A percentile compares a stretch with the other conserved stretches of the same genome.
phyloP scores from a whole-genome alignment of 1,284 basidiomycete species.

The Ganoderma multipileum region DNA sequence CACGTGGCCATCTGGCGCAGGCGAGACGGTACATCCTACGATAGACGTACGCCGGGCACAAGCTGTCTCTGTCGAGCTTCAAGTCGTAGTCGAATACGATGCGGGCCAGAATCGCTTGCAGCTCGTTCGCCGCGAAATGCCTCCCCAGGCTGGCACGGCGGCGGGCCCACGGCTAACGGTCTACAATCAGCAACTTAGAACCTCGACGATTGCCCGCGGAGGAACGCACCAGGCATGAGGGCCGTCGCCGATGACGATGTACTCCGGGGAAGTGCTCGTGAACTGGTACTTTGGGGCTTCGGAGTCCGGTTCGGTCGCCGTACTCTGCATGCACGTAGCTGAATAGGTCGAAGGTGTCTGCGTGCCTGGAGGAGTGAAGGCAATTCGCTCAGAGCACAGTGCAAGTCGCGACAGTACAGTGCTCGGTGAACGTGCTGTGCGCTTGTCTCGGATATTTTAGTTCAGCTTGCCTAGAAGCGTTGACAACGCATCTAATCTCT shows the following conservation, averaged over 20 bases:
- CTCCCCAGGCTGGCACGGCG: conserved; percentile 47
- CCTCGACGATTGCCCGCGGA: too few species aligned
- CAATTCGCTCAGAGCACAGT: too few species aligned
- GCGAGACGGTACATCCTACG: conserved; percentile 6
- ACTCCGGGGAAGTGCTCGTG: conserved; percentile 33
- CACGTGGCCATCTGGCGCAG: conserved; percentile 11
- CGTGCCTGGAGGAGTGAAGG: too few species aligned
- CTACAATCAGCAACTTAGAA: neutral
- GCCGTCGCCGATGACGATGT: conserved; percentile 37
- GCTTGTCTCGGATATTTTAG: too few species aligned
- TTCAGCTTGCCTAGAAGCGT: too few species aligned
- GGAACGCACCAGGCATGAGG: neutral
- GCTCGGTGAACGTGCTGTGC: too few species aligned
- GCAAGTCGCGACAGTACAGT: too few species aligned
- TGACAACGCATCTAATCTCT: too few species aligned
- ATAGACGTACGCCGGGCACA: conserved; percentile 32
- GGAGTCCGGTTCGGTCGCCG: conserved; percentile 9
- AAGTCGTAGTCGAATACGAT: conserved; percentile 54
- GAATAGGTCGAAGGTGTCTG: conserved; percentile 16
- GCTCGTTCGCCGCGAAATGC: conserved; percentile 53
- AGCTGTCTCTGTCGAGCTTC: conserved; percentile 43
- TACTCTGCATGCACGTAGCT: conserved; percentile 15
- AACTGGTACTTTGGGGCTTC: conserved; percentile 34
- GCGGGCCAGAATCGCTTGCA: conserved; percentile 54
- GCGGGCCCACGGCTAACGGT: neutral